These are phyloP conservation scores for Starmerella bombi DNA, from an alignment of 805 yeast species.

Conservation along the genomic window DNA sequence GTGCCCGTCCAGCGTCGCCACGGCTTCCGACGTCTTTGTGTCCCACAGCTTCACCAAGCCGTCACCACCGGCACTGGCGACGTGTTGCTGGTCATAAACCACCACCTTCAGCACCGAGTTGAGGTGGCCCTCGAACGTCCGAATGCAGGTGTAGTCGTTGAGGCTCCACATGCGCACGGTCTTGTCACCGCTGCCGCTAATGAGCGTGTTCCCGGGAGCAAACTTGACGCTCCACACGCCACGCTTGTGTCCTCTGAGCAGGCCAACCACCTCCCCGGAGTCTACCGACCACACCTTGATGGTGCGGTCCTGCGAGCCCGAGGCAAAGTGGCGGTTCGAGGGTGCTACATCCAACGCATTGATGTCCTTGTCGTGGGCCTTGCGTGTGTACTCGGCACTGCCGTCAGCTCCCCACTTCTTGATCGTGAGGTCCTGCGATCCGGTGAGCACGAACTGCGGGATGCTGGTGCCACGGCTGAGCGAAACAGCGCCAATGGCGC, in stretches of 20 bases:
- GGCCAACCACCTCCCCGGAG: conserved; percentile 76
- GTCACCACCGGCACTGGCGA: conserved; percentile 76
- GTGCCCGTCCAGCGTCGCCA: conserved; percentile 78
- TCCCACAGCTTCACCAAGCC: conserved; percentile 92
- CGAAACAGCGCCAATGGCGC: conserved; percentile 70
- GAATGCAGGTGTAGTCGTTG: conserved; percentile 56
- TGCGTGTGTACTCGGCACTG: conserved; percentile 69
- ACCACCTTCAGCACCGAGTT: conserved; percentile 77
- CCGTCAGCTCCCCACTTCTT: conserved; percentile 61
- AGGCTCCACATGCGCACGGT: conserved; percentile 82
- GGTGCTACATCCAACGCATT: conserved; percentile 85
- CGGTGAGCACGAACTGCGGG: conserved; percentile 70
- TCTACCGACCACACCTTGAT: conserved; percentile 81
- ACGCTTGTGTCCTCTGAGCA: conserved; percentile 80
- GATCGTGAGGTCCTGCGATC: conserved; percentile 70
- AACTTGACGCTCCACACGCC: conserved; percentile 89
- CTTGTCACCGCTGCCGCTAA: conserved; percentile 89
- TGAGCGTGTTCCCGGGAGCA: conserved; percentile 53
- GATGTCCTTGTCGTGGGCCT: conserved; percentile 94
- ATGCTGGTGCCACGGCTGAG: conserved; percentile 38
- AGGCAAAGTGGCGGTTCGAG: conserved; percentile 73
- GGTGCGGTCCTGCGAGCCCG: conserved; percentile 88
- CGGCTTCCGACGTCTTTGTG: conserved; percentile 55
- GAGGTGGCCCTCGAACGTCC: conserved; percentile 88
- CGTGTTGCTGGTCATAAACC: conserved; percentile 44